Evolutionary conservation across 441 rosid genomes (phyloP).

Genomic region (Mallotus japonicus): DNA sequence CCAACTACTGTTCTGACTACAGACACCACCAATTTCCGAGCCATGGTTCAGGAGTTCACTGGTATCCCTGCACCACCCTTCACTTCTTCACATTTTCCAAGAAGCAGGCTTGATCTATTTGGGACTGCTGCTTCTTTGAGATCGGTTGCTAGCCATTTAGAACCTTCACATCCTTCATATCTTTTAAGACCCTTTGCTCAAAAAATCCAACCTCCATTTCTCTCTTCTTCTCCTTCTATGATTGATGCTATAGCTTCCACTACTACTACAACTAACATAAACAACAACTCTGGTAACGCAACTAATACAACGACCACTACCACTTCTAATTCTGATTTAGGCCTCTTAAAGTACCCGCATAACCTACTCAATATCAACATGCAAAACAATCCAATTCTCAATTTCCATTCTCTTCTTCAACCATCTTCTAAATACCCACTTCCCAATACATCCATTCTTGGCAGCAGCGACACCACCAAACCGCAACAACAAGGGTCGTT

Average conservation of each 20-base stretch:
- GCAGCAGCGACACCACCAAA: conserved; percentile 11
- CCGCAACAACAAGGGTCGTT: conserved; percentile 17
- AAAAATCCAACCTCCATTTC: conserved; percentile 41
- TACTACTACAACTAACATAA: conserved; percentile 11
- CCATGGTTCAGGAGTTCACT: conserved; percentile 93
- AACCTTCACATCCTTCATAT: conserved; percentile 37
- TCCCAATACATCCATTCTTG: conserved; percentile 37
- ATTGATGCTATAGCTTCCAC: conserved; percentile 34
- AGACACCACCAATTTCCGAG: conserved; percentile 77
- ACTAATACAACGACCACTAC: conserved; percentile 6
- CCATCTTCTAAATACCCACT: conserved; percentile 41
- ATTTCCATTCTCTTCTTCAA: conserved; percentile 64
- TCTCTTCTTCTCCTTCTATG: conserved; percentile 28
- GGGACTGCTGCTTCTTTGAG: conserved; percentile 40
- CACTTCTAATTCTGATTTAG: conserved; percentile 29
- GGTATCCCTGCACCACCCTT: conserved; percentile 80
- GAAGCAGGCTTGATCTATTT: conserved; percentile 58
- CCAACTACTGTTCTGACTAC: conserved; percentile 84
- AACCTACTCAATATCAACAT: conserved; percentile 43
- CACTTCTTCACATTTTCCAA: conserved; percentile 47
- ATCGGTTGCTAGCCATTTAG: conserved; percentile 25
- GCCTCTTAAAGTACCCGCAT: conserved; percentile 37
- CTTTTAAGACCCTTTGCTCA: conserved; percentile 70
- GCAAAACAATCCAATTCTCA: conserved; percentile 54
- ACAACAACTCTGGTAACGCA: conserved; percentile 20